Conservation (phyloP, 768 basidiomycete species). For the Rhodotorula kratochvilovae region DNA sequence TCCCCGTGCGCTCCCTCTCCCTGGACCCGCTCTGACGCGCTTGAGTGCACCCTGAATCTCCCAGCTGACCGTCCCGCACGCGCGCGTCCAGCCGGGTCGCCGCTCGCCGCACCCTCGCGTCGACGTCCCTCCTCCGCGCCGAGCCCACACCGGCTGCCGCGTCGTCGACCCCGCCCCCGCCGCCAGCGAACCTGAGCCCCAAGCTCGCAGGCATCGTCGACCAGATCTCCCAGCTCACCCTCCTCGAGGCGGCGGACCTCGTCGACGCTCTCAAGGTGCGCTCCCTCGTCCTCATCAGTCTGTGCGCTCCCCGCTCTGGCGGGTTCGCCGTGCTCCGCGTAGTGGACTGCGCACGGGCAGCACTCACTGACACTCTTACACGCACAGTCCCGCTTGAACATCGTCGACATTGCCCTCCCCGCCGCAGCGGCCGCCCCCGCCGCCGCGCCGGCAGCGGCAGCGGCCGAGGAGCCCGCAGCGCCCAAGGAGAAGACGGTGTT, state of each 20-base stretch:
- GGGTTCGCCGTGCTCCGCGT: too few species aligned
- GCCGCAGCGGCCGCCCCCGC: slow-evolving; percentile 56
- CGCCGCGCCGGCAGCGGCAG: slow-evolving; percentile 56
- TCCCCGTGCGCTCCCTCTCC: background rate
- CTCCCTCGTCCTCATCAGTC: slow-evolving; percentile 1
- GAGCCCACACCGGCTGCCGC: slow-evolving; percentile 3
- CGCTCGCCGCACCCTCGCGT: slow-evolving; percentile 2
- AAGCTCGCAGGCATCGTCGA: slow-evolving; percentile 79
- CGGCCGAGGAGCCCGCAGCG: slow-evolving; percentile 55
- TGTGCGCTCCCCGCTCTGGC: too few species aligned
- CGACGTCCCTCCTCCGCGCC: slow-evolving; percentile 7
- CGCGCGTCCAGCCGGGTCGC: background rate
- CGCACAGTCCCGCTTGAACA: slow-evolving; percentile 79
- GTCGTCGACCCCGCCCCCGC: background rate
- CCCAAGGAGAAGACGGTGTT: slow-evolving; percentile 99
- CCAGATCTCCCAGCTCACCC: slow-evolving; percentile 78
- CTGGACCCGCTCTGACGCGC: background rate
- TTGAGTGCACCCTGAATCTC: background rate
- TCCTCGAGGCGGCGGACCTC: slow-evolving; percentile 92
- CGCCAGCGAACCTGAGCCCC: slow-evolving; percentile 47
- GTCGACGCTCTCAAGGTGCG: slow-evolving; percentile 81
- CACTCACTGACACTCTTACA: too few species aligned
- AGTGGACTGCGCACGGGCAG: too few species aligned
- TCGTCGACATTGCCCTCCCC: slow-evolving; percentile 94
- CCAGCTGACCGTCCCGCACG: background rate